phyloP scores from a whole-genome alignment of 371 early-diverging fungal genomes.

The Coemansia sp. region DNA sequence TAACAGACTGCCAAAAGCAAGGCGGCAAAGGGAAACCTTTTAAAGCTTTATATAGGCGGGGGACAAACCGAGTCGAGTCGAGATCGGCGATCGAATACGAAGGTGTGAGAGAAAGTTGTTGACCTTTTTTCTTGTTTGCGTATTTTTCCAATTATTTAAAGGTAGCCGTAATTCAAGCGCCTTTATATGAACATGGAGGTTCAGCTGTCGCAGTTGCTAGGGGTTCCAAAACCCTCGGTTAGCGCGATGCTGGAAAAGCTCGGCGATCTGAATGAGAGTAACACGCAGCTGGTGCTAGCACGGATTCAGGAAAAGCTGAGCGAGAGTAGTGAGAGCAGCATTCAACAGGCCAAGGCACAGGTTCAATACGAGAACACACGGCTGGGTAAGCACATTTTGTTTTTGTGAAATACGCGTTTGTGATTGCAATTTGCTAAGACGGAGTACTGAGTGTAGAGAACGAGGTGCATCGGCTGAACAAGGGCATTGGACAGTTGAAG shows the following conservation, averaged over 20 bases:
- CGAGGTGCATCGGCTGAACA: conserved; percentile 45
- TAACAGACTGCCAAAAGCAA: no score
- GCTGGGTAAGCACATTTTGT: conserved; percentile 28
- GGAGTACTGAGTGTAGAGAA: conserved; percentile 26
- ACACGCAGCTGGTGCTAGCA: conserved; percentile 15
- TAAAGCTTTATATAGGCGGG: no score
- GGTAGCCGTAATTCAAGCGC: not conserved
- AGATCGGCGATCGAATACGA: no score
- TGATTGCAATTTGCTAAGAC: no score
- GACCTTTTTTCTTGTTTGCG: not conserved
- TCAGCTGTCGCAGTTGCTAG: conserved; percentile 31
- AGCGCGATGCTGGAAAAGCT: conserved; percentile 26
- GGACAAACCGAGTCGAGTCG: no score
- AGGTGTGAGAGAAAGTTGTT: no score
- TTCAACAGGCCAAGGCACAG: conserved; percentile 30
- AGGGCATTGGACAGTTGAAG: conserved; percentile 35
- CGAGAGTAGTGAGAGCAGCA: not conserved
- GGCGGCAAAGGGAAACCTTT: no score
- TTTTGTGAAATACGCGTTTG: not conserved
- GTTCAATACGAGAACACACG: conserved; percentile 46
- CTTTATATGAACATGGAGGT: conserved; percentile 20
- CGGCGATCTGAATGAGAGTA: conserved; percentile 12
- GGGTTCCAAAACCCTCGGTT: conserved; percentile 20
- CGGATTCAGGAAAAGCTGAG: conserved; percentile 20
- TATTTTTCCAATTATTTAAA: not conserved